A percentile compares a stretch with the other conserved stretches of the same genome.
Conservation (phyloP, 1,284 basidiomycete species). For the Entoloma clypeatum region DNA sequence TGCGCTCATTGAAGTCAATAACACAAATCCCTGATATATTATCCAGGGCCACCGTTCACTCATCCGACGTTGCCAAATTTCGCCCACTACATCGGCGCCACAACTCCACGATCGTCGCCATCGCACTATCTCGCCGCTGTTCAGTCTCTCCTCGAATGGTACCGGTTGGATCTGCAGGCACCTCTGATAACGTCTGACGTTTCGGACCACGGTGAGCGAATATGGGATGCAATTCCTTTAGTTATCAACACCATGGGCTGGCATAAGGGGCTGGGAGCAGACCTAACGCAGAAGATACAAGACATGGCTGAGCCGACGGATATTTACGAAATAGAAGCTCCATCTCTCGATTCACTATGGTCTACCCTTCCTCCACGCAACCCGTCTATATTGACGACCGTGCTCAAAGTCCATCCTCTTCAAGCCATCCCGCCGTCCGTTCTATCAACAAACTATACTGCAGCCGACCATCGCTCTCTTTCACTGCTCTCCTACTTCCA, state of each 20-base stretch:
- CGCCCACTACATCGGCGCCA: conserved; percentile 84
- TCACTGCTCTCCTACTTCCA: conserved; percentile 83
- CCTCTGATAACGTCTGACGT: conserved; percentile 27
- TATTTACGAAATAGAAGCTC: conserved; percentile 53
- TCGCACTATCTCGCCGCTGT: conserved; percentile 76
- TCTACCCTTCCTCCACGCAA: conserved; percentile 10
- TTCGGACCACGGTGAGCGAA: conserved; percentile 29
- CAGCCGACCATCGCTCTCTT: conserved; percentile 74
- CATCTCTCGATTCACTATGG: conserved; percentile 21
- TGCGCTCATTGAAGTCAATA: conserved; percentile 12
- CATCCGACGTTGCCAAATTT: conserved; percentile 69
- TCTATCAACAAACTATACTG: conserved; percentile 48
- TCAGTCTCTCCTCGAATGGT: conserved; percentile 65
- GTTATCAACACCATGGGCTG: conserved; percentile 97
- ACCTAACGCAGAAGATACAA: conserved; percentile 72
- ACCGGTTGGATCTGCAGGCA: conserved; percentile 66
- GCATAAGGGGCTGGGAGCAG: conserved; percentile 90
- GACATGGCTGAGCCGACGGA: conserved; percentile 60
- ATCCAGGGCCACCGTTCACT: conserved; percentile 78
- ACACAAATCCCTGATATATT: conserved; percentile 4
- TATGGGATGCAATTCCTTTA: conserved; percentile 67
- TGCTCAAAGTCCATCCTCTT: conserved; percentile 28
- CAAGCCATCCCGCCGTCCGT: conserved; percentile 34
- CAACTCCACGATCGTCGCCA: conserved; percentile 77
- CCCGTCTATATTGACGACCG: conserved; percentile 2